Base-by-base conservation (phyloP, 2,329 filamentous ascomycete species). In the Cladosporium sp. region DNA sequence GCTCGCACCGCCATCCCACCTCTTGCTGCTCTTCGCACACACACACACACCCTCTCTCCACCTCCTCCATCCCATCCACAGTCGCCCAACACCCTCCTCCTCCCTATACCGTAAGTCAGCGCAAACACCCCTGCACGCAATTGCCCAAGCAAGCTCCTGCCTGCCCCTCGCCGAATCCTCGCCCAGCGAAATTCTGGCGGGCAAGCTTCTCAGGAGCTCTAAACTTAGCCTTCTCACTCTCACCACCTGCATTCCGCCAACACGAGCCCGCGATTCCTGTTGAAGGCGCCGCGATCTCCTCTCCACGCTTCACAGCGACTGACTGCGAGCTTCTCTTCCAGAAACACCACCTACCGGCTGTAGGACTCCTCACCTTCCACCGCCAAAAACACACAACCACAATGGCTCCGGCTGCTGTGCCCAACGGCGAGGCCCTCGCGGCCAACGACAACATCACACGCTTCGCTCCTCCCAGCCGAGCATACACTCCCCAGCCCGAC, bases 381-480 rank as follows among this genome's bases (percentile, higher is more conserved):
- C 22, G 22, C 22, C 22, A 28, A 28, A n/a, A 49, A 42, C 16
- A 42, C 48, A 50, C 59, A 69, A 53, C 53, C 55, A 74, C 65
- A 61, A 77, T 76, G 74, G 70, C 72, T 64, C 67, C 70, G 60
- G 67, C 70, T 58, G 69, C 67, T 61, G 61, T 66, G 59, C 55
- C 59, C 49, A 63, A 63, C 50, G 62, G 57, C 55, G 59, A 59
- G 53, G 62, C 58, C 61, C 69, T 77, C 64, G 89, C 87, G 71
- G 91, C 89, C 74, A 96, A 98, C 80, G 93, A 98, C 80, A 97
- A 97, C 79, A 97, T 98, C 77, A 86, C 87, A 74, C 90, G 93
- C 66, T 98, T 98, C 75, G 83, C 85, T 66, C 89, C 92, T 67
- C 89, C 93, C 64, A 95, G 89, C 78, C 84, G 93, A 69, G 89